Evolutionary conservation across 495 filamentous ascomycete species (phyloP), one percentile per base, ranked within the genome.

Genomic region (Pyrenopolyporus hunteri): DNA sequence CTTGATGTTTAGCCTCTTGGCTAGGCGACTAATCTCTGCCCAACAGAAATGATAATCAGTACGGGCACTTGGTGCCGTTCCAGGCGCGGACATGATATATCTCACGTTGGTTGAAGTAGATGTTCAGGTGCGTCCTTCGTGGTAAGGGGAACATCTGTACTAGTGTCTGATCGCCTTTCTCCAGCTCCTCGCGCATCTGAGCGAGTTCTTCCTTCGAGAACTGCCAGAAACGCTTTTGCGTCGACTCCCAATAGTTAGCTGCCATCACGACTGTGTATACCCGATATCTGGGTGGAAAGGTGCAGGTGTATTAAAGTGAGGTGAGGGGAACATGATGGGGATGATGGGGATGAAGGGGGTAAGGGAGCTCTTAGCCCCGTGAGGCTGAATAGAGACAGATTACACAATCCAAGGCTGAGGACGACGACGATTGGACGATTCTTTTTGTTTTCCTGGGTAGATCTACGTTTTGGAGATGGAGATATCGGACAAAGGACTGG

Each of bases 161-260:
- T 3, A 91, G 73, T 51, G 75, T 76, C 50, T 83, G 82, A 68
- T 96, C 89, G 51, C 85, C 83, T 49, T 89, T 84, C 68, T 89
- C 89, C 11, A 96, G 82, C 57, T 81, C 78, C 56, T 86, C 81
- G 50, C 94, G 86, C 68, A 89, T 82, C 33, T 87, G 83, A 8
- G 85, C 83, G 40, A 98, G 80, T 63, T 88, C 85, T 63, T 88
- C 85, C 63, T 89, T 86, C 33, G 92, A 85, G 76, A 94, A 97
- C 55, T 91, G 87, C 95, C 95, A 98, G 75, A 90, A 83, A 62
- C 83, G 85, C 49, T 88, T 84, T 75, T 98, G 94, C 11, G 92
- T 92, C 44, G 93, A 97, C 51, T 88, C 89, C 94, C 95, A 98
- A 75, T 90, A 98, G 74, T 94, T 97, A 67, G 93, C 90, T 48